Percentiles rank a stretch among this genome's conserved stretches.
phyloP scores from a whole-genome alignment of 2,329 filamentous ascomycete genomes.

The Pseudohalonectria lignicola region DNA sequence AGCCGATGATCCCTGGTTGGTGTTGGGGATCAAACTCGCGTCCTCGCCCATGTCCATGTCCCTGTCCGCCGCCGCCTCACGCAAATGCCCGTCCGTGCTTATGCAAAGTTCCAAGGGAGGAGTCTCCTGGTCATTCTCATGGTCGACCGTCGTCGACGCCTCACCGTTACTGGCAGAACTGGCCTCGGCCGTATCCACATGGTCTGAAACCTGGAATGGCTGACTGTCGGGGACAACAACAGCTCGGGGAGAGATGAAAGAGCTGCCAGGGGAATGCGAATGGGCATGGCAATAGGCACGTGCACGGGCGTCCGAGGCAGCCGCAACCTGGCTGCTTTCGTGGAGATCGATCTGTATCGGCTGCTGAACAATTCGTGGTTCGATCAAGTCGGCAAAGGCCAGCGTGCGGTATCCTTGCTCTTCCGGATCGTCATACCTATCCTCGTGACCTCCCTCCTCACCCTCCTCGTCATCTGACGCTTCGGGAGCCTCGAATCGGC shows the following conservation, averaged over 20 bases:
- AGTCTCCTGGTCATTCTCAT: background rate
- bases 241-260: too few relatives aligned
- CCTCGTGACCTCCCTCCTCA: too few relatives aligned
- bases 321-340: constrained; percentile 3
- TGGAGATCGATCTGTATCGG: constrained; percentile 7
- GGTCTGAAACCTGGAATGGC: constrained; percentile 13
- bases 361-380: constrained; percentile 52
- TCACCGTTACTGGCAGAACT: constrained; percentile 1
- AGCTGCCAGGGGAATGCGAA: too few relatives aligned
- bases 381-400: constrained; percentile 50
- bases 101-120: background rate
- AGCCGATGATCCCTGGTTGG: background rate
- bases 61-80: background rate
- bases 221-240: constrained; percentile 16
- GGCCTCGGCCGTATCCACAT: constrained; percentile 1
- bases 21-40: background rate
- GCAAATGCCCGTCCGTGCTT: background rate
- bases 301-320: background rate
- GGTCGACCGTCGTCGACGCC: constrained; percentile 3
- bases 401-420: constrained; percentile 51
- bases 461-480: constrained; percentile 38
- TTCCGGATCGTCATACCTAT: constrained; percentile 30
- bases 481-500: constrained; percentile 65
- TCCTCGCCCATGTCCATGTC: too few relatives aligned
- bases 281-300: constrained; percentile 3